Evolutionary conservation across 2,329 filamentous ascomycete genomes (phyloP).

Genomic region (Pestalotiopsis sp.): DNA sequence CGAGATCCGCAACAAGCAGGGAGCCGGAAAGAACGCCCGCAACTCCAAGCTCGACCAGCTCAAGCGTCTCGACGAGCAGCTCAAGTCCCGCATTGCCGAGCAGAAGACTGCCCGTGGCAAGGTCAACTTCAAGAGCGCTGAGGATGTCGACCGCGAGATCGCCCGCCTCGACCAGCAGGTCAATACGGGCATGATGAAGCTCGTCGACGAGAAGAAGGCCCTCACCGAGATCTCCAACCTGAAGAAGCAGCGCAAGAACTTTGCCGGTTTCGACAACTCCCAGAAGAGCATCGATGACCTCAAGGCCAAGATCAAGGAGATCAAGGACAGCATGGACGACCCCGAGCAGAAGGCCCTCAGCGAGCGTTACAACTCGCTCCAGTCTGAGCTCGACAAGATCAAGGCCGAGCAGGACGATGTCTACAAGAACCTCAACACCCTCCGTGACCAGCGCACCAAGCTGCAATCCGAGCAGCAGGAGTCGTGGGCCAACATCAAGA

Average conservation of each 20-base stretch:
- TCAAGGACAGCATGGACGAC: constrained; percentile 88
- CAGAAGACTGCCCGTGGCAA: constrained; percentile 84
- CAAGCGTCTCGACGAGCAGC: constrained; percentile 86
- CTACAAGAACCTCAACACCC: constrained; percentile 82
- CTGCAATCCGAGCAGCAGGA: constrained; percentile 84
- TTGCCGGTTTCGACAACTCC: constrained; percentile 79
- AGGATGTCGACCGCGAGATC: constrained; percentile 87
- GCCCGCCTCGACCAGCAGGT: constrained; percentile 81
- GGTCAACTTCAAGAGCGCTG: constrained; percentile 81
- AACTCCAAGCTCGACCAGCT: constrained; percentile 83
- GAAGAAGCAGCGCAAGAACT: constrained; percentile 89
- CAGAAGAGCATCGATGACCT: constrained; percentile 90
- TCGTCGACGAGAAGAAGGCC: constrained; percentile 97
- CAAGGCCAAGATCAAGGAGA: constrained; percentile 83
- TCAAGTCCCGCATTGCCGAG: constrained; percentile 83
- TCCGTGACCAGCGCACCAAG: constrained; percentile 85
- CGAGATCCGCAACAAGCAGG: constrained; percentile 85
- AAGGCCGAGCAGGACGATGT: constrained; percentile 91
- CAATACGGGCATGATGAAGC: constrained; percentile 86
- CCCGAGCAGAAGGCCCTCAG: constrained; percentile 87
- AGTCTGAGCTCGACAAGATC: constrained; percentile 85
- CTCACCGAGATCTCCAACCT: constrained; percentile 80
- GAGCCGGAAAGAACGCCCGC: constrained; percentile 82
- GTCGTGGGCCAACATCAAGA: constrained; percentile 80
- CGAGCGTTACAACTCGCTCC: constrained; percentile 83